Evolutionary conservation across 768 basidiomycete species (phyloP).

Genomic region (Tephrocybe sp.): DNA sequence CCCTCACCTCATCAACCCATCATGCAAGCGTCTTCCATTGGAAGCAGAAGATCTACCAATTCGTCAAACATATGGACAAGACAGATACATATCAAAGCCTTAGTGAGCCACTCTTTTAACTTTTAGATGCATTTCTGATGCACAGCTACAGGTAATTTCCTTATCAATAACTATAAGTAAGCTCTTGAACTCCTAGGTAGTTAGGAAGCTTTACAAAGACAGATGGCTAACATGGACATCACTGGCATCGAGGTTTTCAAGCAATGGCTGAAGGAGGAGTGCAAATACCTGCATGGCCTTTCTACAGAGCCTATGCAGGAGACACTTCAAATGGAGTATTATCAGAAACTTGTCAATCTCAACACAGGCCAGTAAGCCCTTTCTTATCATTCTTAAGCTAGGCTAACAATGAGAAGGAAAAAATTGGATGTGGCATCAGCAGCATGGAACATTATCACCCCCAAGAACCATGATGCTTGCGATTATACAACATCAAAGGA

Average conservation of each 20-base stretch:
- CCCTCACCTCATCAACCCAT: conserved; percentile 14
- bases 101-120: not conserved
- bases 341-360: conserved; percentile 2
- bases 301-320: conserved; percentile 1
- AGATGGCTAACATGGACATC: not conserved
- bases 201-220: not conserved
- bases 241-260: not conserved
- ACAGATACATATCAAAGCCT: conserved; percentile 6
- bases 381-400: too few relatives aligned
- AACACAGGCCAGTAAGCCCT: not conserved
- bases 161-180: conserved; percentile 9
- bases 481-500: not conserved
- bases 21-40: conserved; percentile 22
- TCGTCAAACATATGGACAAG: conserved; percentile 6
- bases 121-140: not conserved
- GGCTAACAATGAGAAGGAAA: not conserved
- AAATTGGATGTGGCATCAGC: not conserved
- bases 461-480: not conserved
- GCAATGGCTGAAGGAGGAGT: conserved; percentile 4
- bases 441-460: not conserved
- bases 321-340: conserved; percentile 7
- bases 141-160: conserved; percentile 2
- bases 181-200: not conserved
- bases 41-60: conserved; percentile 22
- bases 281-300: not conserved